phyloP scores from a whole-genome alignment of 1,284 basidiomycete genomes.

The Macrocystidia cucumis region DNA sequence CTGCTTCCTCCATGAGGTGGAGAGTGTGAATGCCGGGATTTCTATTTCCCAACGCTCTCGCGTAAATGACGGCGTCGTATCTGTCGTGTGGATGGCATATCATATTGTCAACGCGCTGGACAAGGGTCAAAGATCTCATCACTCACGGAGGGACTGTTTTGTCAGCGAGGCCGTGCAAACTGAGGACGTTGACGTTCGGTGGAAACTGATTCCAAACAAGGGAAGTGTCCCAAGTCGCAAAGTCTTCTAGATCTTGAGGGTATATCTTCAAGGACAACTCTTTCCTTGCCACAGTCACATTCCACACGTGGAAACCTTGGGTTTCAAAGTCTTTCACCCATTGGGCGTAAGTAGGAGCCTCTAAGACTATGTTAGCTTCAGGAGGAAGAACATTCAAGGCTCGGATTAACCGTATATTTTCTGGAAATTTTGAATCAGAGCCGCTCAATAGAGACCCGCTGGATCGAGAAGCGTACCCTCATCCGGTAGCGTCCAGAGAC shows the following conservation, averaged over 20 bases:
- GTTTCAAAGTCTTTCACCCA: slow-evolving; percentile 42
- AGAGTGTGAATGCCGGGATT: slow-evolving; percentile 60
- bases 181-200: slow-evolving; percentile 47
- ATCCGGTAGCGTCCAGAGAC: slow-evolving; percentile 70
- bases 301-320: slow-evolving; percentile 52
- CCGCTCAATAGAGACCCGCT: background rate
- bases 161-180: slow-evolving; percentile 63
- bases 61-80: slow-evolving; percentile 65
- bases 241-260: slow-evolving; percentile 48
- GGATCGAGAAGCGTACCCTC: slow-evolving; percentile 38
- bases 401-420: background rate
- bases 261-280: slow-evolving; percentile 41
- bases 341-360: slow-evolving; percentile 1
- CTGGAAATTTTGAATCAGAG: too few species aligned
- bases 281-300: slow-evolving; percentile 54
- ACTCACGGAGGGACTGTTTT: slow-evolving; percentile 59
- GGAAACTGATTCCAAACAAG: slow-evolving; percentile 64
- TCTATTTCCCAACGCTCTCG: slow-evolving; percentile 47
- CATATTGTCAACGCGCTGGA: background rate
- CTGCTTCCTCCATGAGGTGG: slow-evolving; percentile 58
- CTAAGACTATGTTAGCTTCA: background rate
- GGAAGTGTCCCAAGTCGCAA: slow-evolving; percentile 54
- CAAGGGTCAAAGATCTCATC: background rate
- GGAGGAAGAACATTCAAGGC: slow-evolving; percentile 2
- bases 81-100: slow-evolving; percentile 24